Percentiles rank a stretch among this genome's conserved stretches.
These are phyloP conservation scores for Ceratocystis smalleyi DNA, from an alignment of 2,329 filamentous ascomycete species.

Conservation along the genomic window DNA sequence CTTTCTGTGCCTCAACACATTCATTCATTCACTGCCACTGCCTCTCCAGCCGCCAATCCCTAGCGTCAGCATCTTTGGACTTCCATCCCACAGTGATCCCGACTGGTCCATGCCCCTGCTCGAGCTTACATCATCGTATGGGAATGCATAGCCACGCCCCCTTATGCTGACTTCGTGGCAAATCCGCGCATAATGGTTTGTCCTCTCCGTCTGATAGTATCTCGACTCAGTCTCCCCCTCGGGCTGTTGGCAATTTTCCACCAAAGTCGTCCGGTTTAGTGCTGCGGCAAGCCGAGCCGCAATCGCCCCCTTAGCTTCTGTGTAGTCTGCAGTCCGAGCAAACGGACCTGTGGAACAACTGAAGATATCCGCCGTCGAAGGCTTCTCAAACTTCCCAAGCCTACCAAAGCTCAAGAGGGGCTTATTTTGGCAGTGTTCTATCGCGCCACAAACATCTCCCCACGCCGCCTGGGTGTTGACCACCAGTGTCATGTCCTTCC, in stretches of 20 bases:
- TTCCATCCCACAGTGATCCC: slow-evolving; percentile 43
- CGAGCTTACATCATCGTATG: slow-evolving; percentile 53
- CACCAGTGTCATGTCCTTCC: slow-evolving; percentile 26
- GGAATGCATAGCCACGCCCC: slow-evolving; percentile 51
- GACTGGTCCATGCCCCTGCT: slow-evolving; percentile 42
- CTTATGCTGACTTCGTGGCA: slow-evolving; percentile 46
- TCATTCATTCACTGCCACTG: no score
- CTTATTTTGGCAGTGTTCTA: slow-evolving; percentile 25
- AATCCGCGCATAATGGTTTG: slow-evolving; percentile 53
- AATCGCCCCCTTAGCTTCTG: slow-evolving; percentile 41
- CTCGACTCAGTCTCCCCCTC: slow-evolving; percentile 31
- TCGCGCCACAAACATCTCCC: slow-evolving; percentile 33
- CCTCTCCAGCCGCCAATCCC: slow-evolving; percentile 33
- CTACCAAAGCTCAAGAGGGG: slow-evolving; percentile 25
- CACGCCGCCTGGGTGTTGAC: slow-evolving; percentile 40
- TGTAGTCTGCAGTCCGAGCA: slow-evolving; percentile 28
- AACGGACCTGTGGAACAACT: slow-evolving; percentile 43
- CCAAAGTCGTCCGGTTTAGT: slow-evolving; percentile 57
- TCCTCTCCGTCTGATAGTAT: slow-evolving; percentile 40
- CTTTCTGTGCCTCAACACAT: background rate
- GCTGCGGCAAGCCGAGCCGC: slow-evolving; percentile 61
- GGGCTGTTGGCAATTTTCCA: slow-evolving; percentile 37
- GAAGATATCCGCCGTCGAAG: slow-evolving; percentile 35
- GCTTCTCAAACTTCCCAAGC: slow-evolving; percentile 30
- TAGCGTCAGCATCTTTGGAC: slow-evolving; percentile 40